Evolutionary conservation across 2,329 filamentous ascomycete genomes (phyloP).

Genomic region (Trichophyton benhamiae): DNA sequence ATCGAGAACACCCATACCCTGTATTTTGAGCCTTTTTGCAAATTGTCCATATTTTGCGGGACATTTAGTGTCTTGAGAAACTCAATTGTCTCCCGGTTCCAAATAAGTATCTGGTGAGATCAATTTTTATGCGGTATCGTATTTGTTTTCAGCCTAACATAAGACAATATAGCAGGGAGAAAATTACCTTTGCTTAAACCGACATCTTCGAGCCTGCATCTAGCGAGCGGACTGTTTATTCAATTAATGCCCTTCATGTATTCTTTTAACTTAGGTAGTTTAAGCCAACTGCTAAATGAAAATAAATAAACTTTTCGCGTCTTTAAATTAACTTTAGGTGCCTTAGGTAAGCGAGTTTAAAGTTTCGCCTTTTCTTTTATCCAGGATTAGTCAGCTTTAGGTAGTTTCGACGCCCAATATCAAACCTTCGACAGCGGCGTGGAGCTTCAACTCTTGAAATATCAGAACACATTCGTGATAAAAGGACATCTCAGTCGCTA

Average conservation of each 20-base stretch:
- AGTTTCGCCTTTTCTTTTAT: neutral
- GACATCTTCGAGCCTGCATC: neutral
- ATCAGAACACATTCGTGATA: neutral
- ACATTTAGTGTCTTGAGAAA: too few relatives aligned
- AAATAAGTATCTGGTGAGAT: too few relatives aligned
- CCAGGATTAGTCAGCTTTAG: neutral
- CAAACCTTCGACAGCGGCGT: neutral
- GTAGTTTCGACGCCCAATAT: neutral
- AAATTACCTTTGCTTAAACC: neutral
- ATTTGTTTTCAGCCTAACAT: neutral
- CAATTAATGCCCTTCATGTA: neutral
- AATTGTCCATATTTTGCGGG: too few relatives aligned
- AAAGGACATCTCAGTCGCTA: neutral
- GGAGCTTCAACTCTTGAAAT: neutral
- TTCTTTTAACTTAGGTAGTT: too few relatives aligned
- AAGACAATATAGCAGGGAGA: neutral
- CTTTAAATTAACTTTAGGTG: neutral
- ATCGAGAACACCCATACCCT: too few relatives aligned
- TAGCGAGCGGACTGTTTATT: neutral
- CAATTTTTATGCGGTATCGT: neutral
- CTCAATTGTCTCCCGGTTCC: too few relatives aligned
- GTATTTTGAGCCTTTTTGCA: too few relatives aligned
- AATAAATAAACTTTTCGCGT: too few relatives aligned
- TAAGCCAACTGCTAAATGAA: neutral
- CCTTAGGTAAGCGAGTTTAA: neutral